Conservation (phyloP, 2,329 filamentous ascomycete genomes). For the Trichoderma guizhouense region DNA sequence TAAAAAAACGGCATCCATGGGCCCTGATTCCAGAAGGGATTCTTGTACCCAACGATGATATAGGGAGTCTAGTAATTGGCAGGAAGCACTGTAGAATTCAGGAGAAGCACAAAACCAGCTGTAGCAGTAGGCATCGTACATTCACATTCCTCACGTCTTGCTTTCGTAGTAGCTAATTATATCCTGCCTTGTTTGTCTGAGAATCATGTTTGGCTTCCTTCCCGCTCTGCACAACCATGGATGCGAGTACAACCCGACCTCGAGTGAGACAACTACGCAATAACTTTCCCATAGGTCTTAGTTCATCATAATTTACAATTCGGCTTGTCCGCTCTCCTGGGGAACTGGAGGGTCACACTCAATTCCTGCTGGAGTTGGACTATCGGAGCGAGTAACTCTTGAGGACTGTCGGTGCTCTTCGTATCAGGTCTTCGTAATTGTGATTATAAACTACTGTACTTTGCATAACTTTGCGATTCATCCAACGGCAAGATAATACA, state of each 20-base stretch:
- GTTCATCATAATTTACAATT: not conserved
- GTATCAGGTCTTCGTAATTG: not conserved
- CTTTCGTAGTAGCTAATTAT: not conserved
- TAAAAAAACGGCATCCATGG: not conserved
- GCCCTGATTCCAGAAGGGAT: not conserved
- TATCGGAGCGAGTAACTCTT: not conserved
- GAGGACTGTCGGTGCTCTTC: not conserved
- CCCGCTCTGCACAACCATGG: not conserved
- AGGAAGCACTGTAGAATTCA: not conserved
- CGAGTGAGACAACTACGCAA: not conserved
- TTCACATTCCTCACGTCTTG: not conserved
- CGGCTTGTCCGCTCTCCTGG: not conserved
- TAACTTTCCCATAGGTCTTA: not conserved
- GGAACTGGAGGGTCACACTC: not conserved
- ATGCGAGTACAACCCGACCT: not conserved
- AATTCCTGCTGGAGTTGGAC: not conserved
- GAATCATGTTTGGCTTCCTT: not conserved
- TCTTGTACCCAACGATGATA: not conserved
- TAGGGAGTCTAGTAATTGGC: not conserved
- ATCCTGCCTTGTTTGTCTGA: not conserved
- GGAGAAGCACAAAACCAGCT: not conserved
- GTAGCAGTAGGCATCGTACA: not conserved
- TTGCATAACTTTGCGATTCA: not conserved
- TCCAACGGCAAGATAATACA: not conserved
- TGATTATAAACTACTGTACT: not conserved